Base-by-base conservation (phyloP, 108 stramenopile genomes). In the Nannochloropsis oceanica region DNA sequence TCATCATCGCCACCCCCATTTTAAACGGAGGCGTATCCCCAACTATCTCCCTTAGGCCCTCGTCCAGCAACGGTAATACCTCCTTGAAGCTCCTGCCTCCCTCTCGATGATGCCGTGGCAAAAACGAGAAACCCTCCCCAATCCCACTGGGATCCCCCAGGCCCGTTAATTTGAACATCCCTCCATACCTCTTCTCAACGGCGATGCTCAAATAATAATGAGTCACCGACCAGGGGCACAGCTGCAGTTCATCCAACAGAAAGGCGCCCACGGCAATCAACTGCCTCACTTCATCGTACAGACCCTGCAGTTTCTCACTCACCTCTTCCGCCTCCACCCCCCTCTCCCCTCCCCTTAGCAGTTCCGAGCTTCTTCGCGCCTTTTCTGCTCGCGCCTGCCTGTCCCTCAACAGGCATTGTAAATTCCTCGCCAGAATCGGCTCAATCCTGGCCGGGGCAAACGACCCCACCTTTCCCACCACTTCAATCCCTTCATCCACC, bases 71-170 rank as follows among this genome's bases (percentile, higher is more conserved):
- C 7, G 59, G 59, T 0, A 73, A n/a, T 2, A 73, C 59, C n/a
- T 73, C 59, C 59, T 73, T 73, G 59, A 73, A 73, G 59, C 22
- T n/a, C 59, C 59, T 18, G 22, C 59, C 59, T n/a, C 8, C 59
- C n/a, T 73, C 59, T 10, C 59, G 59, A 2, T 73, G 59, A n/a
- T 73, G 59, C 59, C 59, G 59, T 18, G 59, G 59, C 0, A 73
- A n/a, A 42, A 89, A 89, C 81, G 86, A 86, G 44, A 87, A 89
- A 2, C 88, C 88, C 27, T 89, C 87, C 8, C 88, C 88, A 25
- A 84, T 80, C 24, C 88, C 88, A 8, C 84, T 85, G 2, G 88
- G 88, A 27, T 89, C 88, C 0, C 88, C 88, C 80, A 85, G 24
- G 14, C 88, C 88, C 42, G 26, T 85, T 79, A 89, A 85, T 43